phyloP scores from a whole-genome alignment of 2,329 filamentous ascomycete genomes.

The Aspergillus transmontanensis region DNA sequence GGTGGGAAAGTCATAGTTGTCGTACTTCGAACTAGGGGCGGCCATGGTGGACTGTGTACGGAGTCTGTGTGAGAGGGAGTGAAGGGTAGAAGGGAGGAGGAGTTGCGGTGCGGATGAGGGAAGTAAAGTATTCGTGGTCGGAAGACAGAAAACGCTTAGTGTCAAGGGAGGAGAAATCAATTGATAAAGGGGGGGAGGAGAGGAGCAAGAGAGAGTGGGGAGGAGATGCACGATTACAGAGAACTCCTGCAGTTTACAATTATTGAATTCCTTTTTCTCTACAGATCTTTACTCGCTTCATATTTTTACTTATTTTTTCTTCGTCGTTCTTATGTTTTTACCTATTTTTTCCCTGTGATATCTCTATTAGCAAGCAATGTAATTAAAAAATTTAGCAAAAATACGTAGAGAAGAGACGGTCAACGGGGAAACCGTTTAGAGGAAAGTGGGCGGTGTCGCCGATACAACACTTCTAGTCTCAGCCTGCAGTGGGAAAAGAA shows the following conservation, averaged over 20 bases:
- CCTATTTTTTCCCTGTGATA: not conserved
- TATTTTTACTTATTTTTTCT: not conserved
- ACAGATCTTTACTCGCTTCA: not conserved
- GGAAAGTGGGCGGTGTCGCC: not conserved
- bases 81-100: constrained; percentile 10
- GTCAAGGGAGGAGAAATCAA: constrained; percentile 14
- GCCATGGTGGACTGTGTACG: constrained; percentile 31
- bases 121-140: constrained; percentile 9
- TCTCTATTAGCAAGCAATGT: not conserved
- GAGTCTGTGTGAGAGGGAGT: constrained; percentile 11
- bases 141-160: constrained; percentile 7
- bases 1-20: constrained; percentile 91
- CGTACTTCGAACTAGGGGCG: constrained; percentile 81
- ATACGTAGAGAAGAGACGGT: not conserved
- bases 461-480: not conserved
- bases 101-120: constrained; percentile 6
- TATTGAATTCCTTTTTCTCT: not conserved
- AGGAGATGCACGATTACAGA: constrained; percentile 4
- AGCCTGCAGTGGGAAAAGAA: not conserved
- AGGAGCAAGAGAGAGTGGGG: constrained; percentile 12
- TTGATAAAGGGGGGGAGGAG: constrained; percentile 23
- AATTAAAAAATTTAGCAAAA: constrained; percentile 7
- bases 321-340: not conserved
- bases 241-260: not conserved
- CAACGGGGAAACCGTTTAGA: not conserved